Evolutionary conservation across 441 rosid genomes (phyloP).

Genomic region (Arabidopsis hybrid): DNA sequence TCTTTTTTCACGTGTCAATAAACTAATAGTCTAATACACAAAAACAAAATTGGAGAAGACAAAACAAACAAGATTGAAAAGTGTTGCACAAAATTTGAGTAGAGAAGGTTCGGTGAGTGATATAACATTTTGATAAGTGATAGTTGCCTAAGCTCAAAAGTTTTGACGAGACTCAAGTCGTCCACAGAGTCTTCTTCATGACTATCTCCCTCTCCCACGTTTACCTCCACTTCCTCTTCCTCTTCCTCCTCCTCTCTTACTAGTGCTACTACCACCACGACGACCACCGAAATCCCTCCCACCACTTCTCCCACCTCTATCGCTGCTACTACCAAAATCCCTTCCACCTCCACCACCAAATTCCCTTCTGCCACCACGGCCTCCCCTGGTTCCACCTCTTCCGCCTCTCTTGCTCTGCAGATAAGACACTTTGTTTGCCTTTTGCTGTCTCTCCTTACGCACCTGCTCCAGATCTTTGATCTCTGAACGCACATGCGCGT

Average conservation of each 20-base stretch:
- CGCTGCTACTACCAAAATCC: constrained; percentile 11
- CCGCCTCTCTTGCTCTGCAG: constrained; percentile 64
- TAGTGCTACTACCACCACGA: constrained; percentile 13
- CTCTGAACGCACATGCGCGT: constrained; percentile 84
- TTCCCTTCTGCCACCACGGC: constrained; percentile 1
- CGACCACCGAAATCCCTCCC: constrained; percentile 27
- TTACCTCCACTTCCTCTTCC: constrained; percentile 32
- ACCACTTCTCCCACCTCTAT: neutral
- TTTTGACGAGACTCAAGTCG: neutral
- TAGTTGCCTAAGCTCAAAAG: constrained; percentile 20
- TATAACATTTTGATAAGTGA: neutral
- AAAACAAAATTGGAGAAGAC: neutral
- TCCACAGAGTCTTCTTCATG: neutral
- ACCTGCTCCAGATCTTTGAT: constrained; percentile 88
- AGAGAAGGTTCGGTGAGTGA: neutral
- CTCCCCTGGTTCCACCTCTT: constrained; percentile 33
- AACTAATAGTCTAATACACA: neutral
- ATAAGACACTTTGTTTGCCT: constrained; percentile 61
- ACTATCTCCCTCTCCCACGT: constrained; percentile 41
- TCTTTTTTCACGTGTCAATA: neutral
- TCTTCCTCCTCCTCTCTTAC: constrained; percentile 37
- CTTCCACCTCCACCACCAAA: constrained; percentile 12
- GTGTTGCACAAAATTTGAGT: constrained; percentile 27
- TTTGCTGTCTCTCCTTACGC: constrained; percentile 86
- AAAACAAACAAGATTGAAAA: neutral